Conservation (phyloP, 2,329 filamentous ascomycete species). For the Pseudogymnoascus sp. region DNA sequence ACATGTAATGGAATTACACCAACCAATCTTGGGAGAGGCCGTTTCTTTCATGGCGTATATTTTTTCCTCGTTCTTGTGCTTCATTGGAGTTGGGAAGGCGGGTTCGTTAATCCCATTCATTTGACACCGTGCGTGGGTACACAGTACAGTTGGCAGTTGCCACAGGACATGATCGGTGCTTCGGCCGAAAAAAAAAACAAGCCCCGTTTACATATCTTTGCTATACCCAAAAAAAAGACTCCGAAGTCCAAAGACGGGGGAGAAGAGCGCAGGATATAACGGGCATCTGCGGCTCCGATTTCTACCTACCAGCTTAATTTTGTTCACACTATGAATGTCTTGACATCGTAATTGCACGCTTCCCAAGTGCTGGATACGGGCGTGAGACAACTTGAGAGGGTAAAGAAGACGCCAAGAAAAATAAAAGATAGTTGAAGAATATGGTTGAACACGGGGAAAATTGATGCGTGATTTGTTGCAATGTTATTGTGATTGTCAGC, state of each 20-base stretch:
- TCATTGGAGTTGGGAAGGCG: conserved; percentile 4
- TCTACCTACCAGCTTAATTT: conserved; percentile 9
- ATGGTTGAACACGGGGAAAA: neutral
- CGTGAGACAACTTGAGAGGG: conserved; percentile 5
- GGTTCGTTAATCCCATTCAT: conserved; percentile 5
- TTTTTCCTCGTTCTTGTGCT: conserved; percentile 3
- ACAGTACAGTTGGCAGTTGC: conserved; percentile 2
- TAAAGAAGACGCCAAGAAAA: neutral
- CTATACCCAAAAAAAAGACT: conserved; percentile 3
- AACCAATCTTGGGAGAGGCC: conserved; percentile 3
- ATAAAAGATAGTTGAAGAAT: conserved; percentile 3
- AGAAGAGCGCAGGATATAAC: conserved; percentile 6
- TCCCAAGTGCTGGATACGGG: conserved; percentile 14
- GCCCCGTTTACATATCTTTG: conserved; percentile 6
- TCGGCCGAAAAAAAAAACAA: neutral
- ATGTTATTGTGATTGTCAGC: neutral
- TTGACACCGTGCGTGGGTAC: neutral
- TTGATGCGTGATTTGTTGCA: conserved; percentile 4
- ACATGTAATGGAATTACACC: conserved; percentile 9
- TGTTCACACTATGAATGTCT: conserved; percentile 7
- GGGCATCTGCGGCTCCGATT: conserved; percentile 7
- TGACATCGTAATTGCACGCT: conserved; percentile 10
- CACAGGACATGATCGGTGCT: neutral
- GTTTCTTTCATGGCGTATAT: conserved; percentile 8
- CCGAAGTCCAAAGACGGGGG: neutral